A percentile compares a stretch with the other conserved stretches of the same genome.
These are phyloP conservation scores for Botrytis elliptica DNA, from an alignment of 2,329 filamentous ascomycete species.

Conservation along the genomic window DNA sequence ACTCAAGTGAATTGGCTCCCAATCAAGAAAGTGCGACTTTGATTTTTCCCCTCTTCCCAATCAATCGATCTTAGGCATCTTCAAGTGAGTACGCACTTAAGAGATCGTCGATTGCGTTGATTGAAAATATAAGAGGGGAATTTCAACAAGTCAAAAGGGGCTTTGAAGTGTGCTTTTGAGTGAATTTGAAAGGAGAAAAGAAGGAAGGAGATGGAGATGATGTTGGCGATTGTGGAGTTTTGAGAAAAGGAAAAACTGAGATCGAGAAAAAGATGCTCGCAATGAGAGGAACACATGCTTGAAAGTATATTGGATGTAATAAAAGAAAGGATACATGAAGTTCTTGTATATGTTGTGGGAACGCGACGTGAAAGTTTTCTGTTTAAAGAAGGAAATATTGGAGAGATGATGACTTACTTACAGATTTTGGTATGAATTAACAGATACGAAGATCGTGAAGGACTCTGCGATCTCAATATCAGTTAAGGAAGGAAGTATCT, in stretches of 20 bases:
- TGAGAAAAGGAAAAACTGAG: too few species aligned
- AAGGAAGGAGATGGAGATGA: not conserved
- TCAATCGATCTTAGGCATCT: not conserved
- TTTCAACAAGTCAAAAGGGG: not conserved
- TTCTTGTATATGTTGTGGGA: not conserved
- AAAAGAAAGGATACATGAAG: not conserved
- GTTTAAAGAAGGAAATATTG: not conserved
- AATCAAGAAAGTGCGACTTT: not conserved
- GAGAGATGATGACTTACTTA: slow-evolving; percentile 9
- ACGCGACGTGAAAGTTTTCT: not conserved
- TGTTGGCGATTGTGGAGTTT: too few species aligned
- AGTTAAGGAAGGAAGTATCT: not conserved
- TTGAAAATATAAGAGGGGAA: not conserved
- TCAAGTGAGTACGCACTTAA: not conserved
- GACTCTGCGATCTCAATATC: slow-evolving; percentile 9
- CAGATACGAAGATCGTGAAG: slow-evolving; percentile 10
- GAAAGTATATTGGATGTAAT: not conserved
- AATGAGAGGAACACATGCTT: not conserved
- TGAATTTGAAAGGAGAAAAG: not conserved
- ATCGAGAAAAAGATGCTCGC: not conserved
- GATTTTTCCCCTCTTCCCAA: not conserved
- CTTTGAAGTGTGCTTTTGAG: not conserved
- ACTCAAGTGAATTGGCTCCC: slow-evolving; percentile 1
- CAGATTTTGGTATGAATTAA: not conserved
- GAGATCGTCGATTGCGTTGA: not conserved